phyloP scores from a whole-genome alignment of 1,284 basidiomycete species.

The Meripilus lineatus region DNA sequence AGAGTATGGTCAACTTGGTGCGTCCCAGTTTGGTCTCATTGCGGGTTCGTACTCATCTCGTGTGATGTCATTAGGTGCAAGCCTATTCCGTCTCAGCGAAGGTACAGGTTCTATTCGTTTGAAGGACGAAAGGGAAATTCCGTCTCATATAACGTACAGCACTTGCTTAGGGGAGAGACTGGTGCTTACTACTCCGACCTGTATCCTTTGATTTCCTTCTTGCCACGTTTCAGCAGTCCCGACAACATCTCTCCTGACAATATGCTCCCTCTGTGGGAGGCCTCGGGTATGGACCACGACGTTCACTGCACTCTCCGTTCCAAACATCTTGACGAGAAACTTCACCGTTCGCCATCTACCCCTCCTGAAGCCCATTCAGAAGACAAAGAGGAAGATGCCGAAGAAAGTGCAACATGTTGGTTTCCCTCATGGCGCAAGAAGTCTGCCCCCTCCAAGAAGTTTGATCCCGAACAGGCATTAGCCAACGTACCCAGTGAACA shows the following conservation, averaged over 20 bases:
- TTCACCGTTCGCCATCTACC: no score
- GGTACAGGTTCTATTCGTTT: no score
- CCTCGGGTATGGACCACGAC: conserved; percentile 34
- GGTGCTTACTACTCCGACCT: conserved; percentile 41
- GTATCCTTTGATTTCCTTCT: conserved; percentile 39
- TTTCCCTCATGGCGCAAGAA: conserved; percentile 15
- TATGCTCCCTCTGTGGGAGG: conserved; percentile 55
- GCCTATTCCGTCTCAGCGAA: conserved; percentile 61
- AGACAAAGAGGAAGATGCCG: conserved; percentile 14
- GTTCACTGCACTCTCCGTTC: conserved; percentile 18
- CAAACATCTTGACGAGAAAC: conserved; percentile 13
- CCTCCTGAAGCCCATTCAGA: no score
- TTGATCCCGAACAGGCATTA: conserved; percentile 55
- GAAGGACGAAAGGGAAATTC: no score
- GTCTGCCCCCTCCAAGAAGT: conserved; percentile 26
- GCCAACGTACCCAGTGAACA: conserved; percentile 44
- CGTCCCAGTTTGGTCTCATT: conserved; percentile 11
- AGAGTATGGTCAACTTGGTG: conserved; percentile 67
- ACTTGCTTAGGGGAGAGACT: conserved; percentile 40
- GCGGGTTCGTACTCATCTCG: background rate
- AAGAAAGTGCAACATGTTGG: conserved; percentile 13
- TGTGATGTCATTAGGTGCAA: conserved; percentile 55
- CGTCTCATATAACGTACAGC: no score
- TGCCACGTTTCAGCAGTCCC: conserved; percentile 50
- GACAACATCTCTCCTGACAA: conserved; percentile 33